Base-by-base conservation (phyloP, 352 stramenopile species). In the Phytophthora pinifolia region DNA sequence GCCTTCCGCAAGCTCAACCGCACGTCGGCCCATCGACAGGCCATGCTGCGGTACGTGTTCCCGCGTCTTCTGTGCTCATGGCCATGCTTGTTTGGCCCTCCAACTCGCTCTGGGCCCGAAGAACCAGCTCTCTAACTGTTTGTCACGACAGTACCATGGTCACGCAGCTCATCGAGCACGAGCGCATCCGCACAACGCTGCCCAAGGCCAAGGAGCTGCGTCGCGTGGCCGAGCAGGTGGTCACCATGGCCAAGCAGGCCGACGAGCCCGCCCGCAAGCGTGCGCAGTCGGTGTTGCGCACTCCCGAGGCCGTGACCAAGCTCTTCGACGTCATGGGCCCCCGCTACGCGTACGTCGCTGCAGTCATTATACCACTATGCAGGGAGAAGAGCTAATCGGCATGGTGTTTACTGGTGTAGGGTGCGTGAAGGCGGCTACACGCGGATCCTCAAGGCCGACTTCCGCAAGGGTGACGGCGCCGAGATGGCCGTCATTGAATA, bases 401-500 rank as follows among this genome's bases (percentile, higher is more conserved):
- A n/a, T 29, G 46, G 1, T 57, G 7, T 4, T 5, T 42, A 10
- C 59, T 65, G 33, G 1, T 55, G 3, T 17, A 78, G 69, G 29
- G 43, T 70, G 33, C 85, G 89, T 37, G 80, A 89, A 50, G 89
- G 96, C 13, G 96, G 96, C 46, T 99, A 99, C 81, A 99, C 96
- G 35, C 83, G 96, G 49, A 87, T 99, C 25, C 67, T 99, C 55
- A 98, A 99, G 77, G 81, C 84, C 27, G 87, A 96, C 54, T 94
- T 92, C 43, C 86, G 96, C 45, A 79, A 78, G 53, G 95, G 96
- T 46, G 96, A 99, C 65, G 96, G 96, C 51, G 96, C 96, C 50
- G 91, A 98, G 48, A 99, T 99, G 96, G 93, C 94, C 12, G 67
- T 98, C 17, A 98, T 99, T 74, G 96, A 99, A 85, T 99, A 98